These are phyloP conservation scores for Saccharomycopsis malanga DNA, from an alignment of 805 yeast species.

Conservation along the genomic window DNA sequence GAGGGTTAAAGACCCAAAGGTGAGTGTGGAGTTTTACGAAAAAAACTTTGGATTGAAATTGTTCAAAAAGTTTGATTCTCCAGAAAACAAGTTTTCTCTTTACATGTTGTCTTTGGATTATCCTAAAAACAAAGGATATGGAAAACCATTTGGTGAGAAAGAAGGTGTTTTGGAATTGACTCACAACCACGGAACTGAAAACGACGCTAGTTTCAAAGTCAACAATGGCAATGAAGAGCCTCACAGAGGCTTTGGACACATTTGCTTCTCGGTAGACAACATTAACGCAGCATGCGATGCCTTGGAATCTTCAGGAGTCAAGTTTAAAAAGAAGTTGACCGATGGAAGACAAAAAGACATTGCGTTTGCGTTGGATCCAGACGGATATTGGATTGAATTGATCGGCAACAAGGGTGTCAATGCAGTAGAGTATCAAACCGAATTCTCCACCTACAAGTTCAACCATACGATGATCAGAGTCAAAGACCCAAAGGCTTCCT, in stretches of 20 bases:
- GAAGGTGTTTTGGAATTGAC: slow-evolving; percentile 78
- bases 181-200: slow-evolving; percentile 70
- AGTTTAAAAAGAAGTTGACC: slow-evolving; percentile 71
- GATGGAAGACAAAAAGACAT: slow-evolving; percentile 93
- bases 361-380: slow-evolving; percentile 93
- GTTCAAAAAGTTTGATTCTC: slow-evolving; percentile 43
- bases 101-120: slow-evolving; percentile 58
- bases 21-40: slow-evolving; percentile 65
- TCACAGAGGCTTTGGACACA: slow-evolving; percentile 88
- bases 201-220: slow-evolving; percentile 45
- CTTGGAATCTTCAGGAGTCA: slow-evolving; percentile 55
- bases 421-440: slow-evolving; percentile 36
- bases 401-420: slow-evolving; percentile 48
- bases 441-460: slow-evolving; percentile 41
- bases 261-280: slow-evolving; percentile 81
- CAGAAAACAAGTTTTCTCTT: slow-evolving; percentile 52
- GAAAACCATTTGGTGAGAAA: slow-evolving; percentile 36
- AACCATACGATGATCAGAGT: slow-evolving; percentile 93
- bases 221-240: slow-evolving; percentile 84
- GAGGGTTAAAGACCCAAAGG: slow-evolving; percentile 75
- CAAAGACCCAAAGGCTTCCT: slow-evolving; percentile 69
- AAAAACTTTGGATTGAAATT: slow-evolving; percentile 68
- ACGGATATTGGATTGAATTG: slow-evolving; percentile 94
- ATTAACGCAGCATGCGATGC: slow-evolving; percentile 51
- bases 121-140: slow-evolving; percentile 25